These are phyloP conservation scores for Fusarium globosum DNA, from an alignment of 2,329 filamentous ascomycete species.

Conservation along the genomic window DNA sequence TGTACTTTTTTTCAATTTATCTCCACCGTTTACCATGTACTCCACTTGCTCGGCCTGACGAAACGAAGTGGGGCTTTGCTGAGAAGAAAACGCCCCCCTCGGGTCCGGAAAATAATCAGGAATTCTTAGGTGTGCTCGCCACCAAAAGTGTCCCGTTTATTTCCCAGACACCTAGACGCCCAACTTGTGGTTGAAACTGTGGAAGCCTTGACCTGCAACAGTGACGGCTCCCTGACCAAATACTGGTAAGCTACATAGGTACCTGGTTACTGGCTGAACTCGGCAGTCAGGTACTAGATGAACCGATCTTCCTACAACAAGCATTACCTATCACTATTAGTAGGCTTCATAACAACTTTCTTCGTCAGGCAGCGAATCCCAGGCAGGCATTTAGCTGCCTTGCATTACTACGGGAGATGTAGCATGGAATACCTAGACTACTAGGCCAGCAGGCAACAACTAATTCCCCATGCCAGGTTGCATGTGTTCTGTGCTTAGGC, in stretches of 20 bases:
- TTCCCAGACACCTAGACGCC: neutral
- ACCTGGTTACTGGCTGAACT: neutral
- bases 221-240: neutral
- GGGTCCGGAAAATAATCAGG: no score
- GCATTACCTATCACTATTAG: neutral
- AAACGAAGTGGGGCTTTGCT: conserved; percentile 38
- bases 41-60: conserved; percentile 25
- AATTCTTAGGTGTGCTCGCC: no score
- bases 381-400: neutral
- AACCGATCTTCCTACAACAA: neutral
- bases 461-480: neutral
- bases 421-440: neutral
- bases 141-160: no score
- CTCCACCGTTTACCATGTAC: conserved; percentile 9
- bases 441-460: neutral
- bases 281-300: neutral
- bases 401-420: neutral
- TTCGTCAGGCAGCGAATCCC: conserved; percentile 6
- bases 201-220: neutral
- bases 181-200: neutral
- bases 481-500: neutral
- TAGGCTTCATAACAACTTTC: neutral
- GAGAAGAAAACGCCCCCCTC: neutral
- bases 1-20: conserved; percentile 8
- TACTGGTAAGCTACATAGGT: neutral